Base-by-base conservation (phyloP, 2,329 filamentous ascomycete genomes). In the Claviceps digitariae region DNA sequence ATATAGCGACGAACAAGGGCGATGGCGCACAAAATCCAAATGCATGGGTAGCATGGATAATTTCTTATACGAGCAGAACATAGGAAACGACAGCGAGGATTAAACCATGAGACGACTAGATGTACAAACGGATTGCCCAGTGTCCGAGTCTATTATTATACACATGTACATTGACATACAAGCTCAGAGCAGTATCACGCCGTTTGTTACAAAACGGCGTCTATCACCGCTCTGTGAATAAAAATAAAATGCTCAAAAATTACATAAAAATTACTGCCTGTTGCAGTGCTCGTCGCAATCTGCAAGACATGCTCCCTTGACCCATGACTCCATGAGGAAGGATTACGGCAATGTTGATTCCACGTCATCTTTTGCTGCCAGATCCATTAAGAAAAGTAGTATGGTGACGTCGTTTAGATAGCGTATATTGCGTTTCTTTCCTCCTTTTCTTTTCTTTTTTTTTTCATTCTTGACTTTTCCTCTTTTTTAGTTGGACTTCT, bases 401-500 rank as follows among this genome's bases (percentile, higher is more conserved):
- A 15, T 23, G 13, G 13, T 51, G 13, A 8, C 15, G 40, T 25
- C n/a, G 15, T 21, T n/a, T 12, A 43, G 15, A 8, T 40, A 20
- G 13, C 47, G 23, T 38, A 31, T 23, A 21, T 44, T 17, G 17
- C 7, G 9, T 29, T 41, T 27, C 12, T 57, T 59, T 61, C 68
- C 56, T 66, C 69, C 34, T 38, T 17, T 38, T 38, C 15, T 17
- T 17, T 38, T 34, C 1, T 13, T 20, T 38, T 9, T 15, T 29
- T 38, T 23, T 47, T 27, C n/a, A n/a, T n/a, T 57, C 58, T 17
- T 38, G 5, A 4, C 15, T 36, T 36, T 36, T 15, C 12, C 12
- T 40, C 36, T 13, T 29, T 47, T 20, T 13, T 57, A 58, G 64
- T 55, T 46, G 71, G 71, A 63, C n/a, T 73, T 68, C 55, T 76